Base-by-base conservation (phyloP, 2,329 filamentous ascomycete genomes). In the Immersiporthe knoxdaviesiana region DNA sequence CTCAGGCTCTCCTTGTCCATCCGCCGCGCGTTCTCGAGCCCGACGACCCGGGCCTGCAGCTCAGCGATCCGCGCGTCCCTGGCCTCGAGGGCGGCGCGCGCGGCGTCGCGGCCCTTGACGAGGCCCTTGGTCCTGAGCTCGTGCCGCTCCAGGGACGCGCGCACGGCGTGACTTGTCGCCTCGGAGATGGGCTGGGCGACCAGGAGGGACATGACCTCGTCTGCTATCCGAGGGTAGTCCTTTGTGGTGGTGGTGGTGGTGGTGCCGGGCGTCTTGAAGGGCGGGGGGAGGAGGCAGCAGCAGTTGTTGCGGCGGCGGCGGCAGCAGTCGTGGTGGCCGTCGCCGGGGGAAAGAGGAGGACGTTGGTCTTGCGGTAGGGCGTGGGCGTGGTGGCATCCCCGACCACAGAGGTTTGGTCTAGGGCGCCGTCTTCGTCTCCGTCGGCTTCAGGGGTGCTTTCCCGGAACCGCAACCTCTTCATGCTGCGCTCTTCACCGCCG, bases 51-150 rank as follows among this genome's bases (percentile, higher is more conserved):
- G 52, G 75, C 75, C 74, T 82, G 78, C 66, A 85, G 70, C 65
- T 73, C 71, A 4, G 77, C 77, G 56, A 81, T 78, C 64, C 75
- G 77, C n/a, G 75, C 75, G 39, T 95, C 90, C 72, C 89, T 90
- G 5, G 84, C 83, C 75, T 87, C 89, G 44, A 92, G 75, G 4
- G 85, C 86, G 11, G 86, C 77, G n/a, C 92, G 81, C 3, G 87
- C 84, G 8, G 90, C 85, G 70, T 95, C 91, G 2, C 91, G 82
- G 0, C 91, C 90, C 71, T 85, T 85, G 52, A 83, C 82, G 27
- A 92, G 82, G 0, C 91, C 92, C 74, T 85, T 87, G 0, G 84
- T 83, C 65, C 83, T 84, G 65, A 89, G 79, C 21, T 87, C 85
- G 72, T 92, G 84, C 59, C 80, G 85, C 47, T 84, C 81, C 41